phyloP scores from a whole-genome alignment of 2,329 filamentous ascomycete species.

The Hirsutella thompsonii region DNA sequence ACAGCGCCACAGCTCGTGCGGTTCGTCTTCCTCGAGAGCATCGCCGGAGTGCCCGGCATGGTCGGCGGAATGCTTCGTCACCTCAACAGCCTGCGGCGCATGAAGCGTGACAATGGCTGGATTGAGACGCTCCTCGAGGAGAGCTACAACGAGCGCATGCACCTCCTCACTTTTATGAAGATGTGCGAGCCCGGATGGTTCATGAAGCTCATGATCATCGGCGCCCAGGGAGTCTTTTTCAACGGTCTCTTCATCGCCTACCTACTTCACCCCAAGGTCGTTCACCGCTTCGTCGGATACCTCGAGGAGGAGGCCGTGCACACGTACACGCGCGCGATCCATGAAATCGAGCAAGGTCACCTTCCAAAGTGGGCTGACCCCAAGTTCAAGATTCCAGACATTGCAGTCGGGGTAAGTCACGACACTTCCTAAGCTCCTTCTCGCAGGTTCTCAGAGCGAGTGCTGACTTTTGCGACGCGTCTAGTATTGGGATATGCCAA shows the following conservation, averaged over 20 bases:
- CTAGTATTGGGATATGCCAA: slow-evolving; percentile 85
- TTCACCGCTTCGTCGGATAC: slow-evolving; percentile 92
- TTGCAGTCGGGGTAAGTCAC: slow-evolving; percentile 51
- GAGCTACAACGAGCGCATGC: slow-evolving; percentile 89
- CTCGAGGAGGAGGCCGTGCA: slow-evolving; percentile 94
- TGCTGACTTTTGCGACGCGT: background rate
- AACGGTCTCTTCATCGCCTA: slow-evolving; percentile 87
- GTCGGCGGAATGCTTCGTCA: slow-evolving; percentile 91
- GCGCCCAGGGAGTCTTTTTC: slow-evolving; percentile 92
- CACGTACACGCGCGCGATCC: slow-evolving; percentile 83
- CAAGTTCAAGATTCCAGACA: slow-evolving; percentile 67
- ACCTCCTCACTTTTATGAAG: slow-evolving; percentile 84
- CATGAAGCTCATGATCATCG: slow-evolving; percentile 86
- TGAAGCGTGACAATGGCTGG: slow-evolving; percentile 93
- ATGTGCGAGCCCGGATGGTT: slow-evolving; percentile 65
- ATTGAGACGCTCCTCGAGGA: slow-evolving; percentile 88
- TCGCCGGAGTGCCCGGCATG: slow-evolving; percentile 94
- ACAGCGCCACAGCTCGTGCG: slow-evolving; percentile 44
- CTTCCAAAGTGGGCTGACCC: slow-evolving; percentile 66
- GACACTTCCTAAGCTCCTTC: background rate
- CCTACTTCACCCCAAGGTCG: slow-evolving; percentile 72
- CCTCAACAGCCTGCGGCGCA: slow-evolving; percentile 65
- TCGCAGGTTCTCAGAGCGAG: background rate
- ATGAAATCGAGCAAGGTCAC: slow-evolving; percentile 74
- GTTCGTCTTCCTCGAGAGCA: slow-evolving; percentile 87